Evolutionary conservation across 495 filamentous ascomycete genomes (phyloP).

Genomic region (Talaromyces trachyspermus): DNA sequence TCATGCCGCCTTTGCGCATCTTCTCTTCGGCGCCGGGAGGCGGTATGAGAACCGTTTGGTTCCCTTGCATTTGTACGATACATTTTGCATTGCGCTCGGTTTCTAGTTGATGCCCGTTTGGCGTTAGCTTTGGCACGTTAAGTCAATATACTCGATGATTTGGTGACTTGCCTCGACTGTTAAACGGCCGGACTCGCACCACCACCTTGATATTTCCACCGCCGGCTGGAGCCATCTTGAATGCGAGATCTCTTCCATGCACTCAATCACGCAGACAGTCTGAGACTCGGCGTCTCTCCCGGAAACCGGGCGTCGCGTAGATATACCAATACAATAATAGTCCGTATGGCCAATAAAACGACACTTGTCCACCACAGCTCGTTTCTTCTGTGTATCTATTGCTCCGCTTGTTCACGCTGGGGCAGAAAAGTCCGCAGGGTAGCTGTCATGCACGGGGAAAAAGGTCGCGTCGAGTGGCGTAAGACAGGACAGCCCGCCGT

Average conservation of each 20-base stretch:
- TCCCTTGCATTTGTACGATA: constrained; percentile 92
- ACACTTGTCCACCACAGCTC: neutral
- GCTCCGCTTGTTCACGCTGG: constrained; percentile 1
- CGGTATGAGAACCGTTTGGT: constrained; percentile 79
- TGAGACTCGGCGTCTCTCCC: neutral
- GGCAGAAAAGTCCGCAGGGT: no score
- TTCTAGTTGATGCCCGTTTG: constrained; percentile 46
- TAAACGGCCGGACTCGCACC: constrained; percentile 89
- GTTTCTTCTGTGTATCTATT: neutral
- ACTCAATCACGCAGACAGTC: neutral
- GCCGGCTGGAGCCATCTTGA: constrained; percentile 61
- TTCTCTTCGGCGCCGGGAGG: constrained; percentile 58
- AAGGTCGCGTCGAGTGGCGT: neutral
- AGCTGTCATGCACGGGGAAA: no score
- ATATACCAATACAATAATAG: neutral
- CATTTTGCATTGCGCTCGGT: constrained; percentile 88
- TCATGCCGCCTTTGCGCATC: constrained; percentile 54
- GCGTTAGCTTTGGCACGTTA: constrained; percentile 17
- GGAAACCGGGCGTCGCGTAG: neutral
- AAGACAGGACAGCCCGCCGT: neutral
- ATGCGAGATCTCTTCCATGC: constrained; percentile 1
- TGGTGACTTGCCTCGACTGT: constrained; percentile 78
- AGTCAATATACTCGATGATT: no score
- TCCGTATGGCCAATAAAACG: neutral
- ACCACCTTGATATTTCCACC: constrained; percentile 99